Base-by-base conservation (phyloP, 345 rosid genomes). In the Psidium friedrichsthalianum region DNA sequence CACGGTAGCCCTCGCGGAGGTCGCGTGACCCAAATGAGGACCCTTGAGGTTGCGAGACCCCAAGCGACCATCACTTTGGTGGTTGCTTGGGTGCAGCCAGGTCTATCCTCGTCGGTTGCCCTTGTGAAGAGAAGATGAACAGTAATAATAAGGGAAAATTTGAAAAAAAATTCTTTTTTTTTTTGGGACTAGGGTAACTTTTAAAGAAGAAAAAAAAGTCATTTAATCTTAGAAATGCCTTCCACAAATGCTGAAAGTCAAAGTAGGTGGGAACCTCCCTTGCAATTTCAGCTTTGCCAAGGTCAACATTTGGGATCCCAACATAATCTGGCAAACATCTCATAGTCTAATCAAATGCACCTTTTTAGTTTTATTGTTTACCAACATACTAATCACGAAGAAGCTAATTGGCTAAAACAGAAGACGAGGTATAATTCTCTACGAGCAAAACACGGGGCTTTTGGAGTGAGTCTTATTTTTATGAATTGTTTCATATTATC, bases 41-140 rank as follows among this genome's bases (percentile, higher is more conserved):
- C 6, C n/a, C 29, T 4, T 59, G 51, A 49, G 51, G 12, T 49
- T 36, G 14, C 0, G 4, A n/a, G 69, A 59, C 18, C 69, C 14
- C 27, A 12, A 7, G 18, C 32, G 13, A 12, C 3, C 1, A 0
- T 7, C 8, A 58, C 16, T 27, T 58, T 13, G 27, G 29, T n/a
- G 3, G 8, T 25, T 3, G 3, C 64, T 1, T 57, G 2, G 0
- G 29, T 57, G 0, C 6, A 24, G 61, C 61, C 11, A 0, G 51
- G 1, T 47, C 2, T 47, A 10, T 47, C 29, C 29, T 57, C 2
- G 27, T 2, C 0, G 7, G 3, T 0, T 0, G 1, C 29, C 3
- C 61, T 24, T 5, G 0, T 4, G 32, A 0, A 6, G 69, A n/a
- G 16, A 58, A 58, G 18, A 58, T n/a, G 32, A 58, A 5, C 1